Evolutionary conservation across 768 basidiomycete genomes (phyloP), one percentile per base, ranked within the genome.

Genomic region (Kondoa subrosea): DNA sequence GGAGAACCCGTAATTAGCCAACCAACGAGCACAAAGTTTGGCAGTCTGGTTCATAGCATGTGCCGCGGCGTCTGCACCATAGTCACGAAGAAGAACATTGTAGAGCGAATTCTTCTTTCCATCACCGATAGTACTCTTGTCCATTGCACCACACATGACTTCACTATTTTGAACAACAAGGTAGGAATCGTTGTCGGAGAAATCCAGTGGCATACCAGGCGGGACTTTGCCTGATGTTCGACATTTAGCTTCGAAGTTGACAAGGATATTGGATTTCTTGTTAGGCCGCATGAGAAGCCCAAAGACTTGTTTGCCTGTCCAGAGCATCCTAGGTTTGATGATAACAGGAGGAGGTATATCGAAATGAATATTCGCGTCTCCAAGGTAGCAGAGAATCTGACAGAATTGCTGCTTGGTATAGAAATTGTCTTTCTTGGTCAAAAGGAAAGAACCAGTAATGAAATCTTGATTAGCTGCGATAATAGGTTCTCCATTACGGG

Each of bases 101-200:
- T 97, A 99, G 57, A 99, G 90, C 1, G 91, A 95, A 76, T 96
- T 97, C 81, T 99, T 97, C 83, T 99, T 99, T 65, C 95, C 95
- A 73, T 89, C 88, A 66, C 95, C 95, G 2, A 97, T 87, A 0
- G 91, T 96, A 17, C 89, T 88, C 79, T 99, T 99, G 80, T 99
- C 95, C 86, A 97, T 93, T 17, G 91, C 88, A 57, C 95, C 95
- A 73, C 92, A 96, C 91, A 97, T 99, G 73, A 99, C 90, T 78
- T 99, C 92, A 75, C 88, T 91, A 76, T 97, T 99, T 70, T 91
- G 85, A 66, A 99, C 85, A 58, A 99, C 95, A 30, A 99, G 83
- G 85, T 89, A 97, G 0, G 93, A 93, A 73, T 99, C 95, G 74
- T 99, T 97, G 0, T 93, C 92, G 12, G 89, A 87, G 76, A 99